phyloP scores from a whole-genome alignment of 371 early-diverging fungal genomes.

The Choanephora cucurbitarum region DNA sequence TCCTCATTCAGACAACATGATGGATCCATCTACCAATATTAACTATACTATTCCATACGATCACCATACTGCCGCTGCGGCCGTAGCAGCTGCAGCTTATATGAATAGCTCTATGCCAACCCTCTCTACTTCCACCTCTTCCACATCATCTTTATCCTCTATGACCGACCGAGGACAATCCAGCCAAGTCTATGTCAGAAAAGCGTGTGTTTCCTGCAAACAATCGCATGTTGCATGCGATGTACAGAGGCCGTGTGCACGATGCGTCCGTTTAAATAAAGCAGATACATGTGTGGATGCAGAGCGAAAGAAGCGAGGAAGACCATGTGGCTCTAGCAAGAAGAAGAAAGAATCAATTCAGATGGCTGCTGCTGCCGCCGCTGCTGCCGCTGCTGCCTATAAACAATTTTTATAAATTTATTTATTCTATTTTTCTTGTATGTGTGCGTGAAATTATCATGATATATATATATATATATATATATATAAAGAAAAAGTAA shows the following conservation, averaged over 20 bases:
- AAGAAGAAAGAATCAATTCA: conserved; percentile 20
- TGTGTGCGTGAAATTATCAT: too few relatives aligned
- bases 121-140: conserved; percentile 18
- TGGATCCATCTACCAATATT: conserved; percentile 10
- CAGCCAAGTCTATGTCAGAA: conserved; percentile 44
- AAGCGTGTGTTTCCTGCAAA: conserved; percentile 60
- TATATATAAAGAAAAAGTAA: too few relatives aligned
- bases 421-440: not conserved
- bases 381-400: conserved; percentile 1
- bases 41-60: conserved; percentile 23
- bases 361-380: conserved; percentile 2
- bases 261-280: conserved; percentile 55
- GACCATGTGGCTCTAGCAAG: conserved; percentile 48
- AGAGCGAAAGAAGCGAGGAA: conserved; percentile 58
- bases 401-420: not conserved
- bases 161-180: conserved; percentile 3
- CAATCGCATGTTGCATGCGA: conserved; percentile 61
- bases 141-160: conserved; percentile 19
- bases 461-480: too few relatives aligned
- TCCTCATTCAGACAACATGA: conserved; percentile 5
- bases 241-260: conserved; percentile 53
- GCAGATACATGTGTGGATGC: conserved; percentile 58
- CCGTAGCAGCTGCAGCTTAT: conserved; percentile 1
- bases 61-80: conserved; percentile 1
- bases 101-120: conserved; percentile 16